Evolutionary conservation across 108 stramenopile genomes (phyloP).

Genomic region (Nitzschia sp.): DNA sequence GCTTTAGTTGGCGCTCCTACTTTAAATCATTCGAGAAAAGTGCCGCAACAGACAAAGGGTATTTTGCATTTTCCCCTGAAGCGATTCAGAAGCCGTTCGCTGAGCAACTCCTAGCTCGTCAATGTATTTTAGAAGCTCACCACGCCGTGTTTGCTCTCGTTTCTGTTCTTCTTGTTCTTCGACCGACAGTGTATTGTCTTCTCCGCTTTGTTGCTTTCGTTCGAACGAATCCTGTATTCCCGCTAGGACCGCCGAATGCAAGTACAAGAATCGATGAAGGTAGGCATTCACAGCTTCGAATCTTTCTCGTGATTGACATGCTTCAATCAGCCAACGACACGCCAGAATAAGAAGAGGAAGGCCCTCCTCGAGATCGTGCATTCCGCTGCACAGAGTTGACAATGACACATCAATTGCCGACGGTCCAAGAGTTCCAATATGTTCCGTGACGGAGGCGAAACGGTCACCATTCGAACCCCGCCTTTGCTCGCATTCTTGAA

Average conservation of each 20-base stretch:
- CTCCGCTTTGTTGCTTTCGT: background rate
- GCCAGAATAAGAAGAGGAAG: conserved; percentile 70
- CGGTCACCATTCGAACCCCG: background rate
- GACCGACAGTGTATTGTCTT: background rate
- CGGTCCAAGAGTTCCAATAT: conserved; percentile 77
- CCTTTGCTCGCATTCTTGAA: conserved; percentile 48
- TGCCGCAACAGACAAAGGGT: conserved; percentile 78
- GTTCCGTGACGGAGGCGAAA: conserved; percentile 63
- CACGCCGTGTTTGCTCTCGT: conserved; percentile 34
- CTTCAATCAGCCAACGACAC: conserved; percentile 75
- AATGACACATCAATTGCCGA: conserved; percentile 93
- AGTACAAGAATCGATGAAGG: conserved; percentile 79
- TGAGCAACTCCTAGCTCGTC: conserved; percentile 52
- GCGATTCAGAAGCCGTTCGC: conserved; percentile 45
- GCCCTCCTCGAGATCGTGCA: conserved; percentile 85
- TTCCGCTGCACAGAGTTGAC: conserved; percentile 79
- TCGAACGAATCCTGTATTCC: conserved; percentile 49
- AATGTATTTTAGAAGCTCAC: conserved; percentile 52
- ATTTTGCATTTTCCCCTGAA: conserved; percentile 79
- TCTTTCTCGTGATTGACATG: conserved; percentile 67
- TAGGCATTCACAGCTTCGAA: conserved; percentile 90
- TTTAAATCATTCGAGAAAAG: conserved; percentile 82
- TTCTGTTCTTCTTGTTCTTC: conserved; percentile 27
- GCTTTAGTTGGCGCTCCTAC: background rate
- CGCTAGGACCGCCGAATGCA: conserved; percentile 70